These are phyloP conservation scores for Sugiyamaella lignohabitans DNA, from an alignment of 805 yeast species.

Conservation along the genomic window DNA sequence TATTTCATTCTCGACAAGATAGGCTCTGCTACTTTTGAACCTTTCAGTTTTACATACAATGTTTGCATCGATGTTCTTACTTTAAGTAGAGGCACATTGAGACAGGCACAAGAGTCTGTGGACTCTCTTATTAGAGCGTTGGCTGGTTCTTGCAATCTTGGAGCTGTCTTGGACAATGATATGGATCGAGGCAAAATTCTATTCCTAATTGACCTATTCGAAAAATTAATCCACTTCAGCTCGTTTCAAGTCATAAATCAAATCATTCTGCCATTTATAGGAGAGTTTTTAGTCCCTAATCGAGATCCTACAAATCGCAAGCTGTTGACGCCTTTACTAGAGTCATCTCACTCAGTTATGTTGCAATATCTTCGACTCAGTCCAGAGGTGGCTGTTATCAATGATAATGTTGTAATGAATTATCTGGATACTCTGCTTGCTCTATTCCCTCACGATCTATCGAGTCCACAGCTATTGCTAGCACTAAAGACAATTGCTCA, in stretches of 20 bases:
- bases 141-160: constrained; percentile 27
- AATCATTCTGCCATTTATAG: constrained; percentile 28
- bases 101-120: constrained; percentile 22
- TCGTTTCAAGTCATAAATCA: constrained; percentile 35
- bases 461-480: constrained; percentile 48
- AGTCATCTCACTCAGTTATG: constrained; percentile 60
- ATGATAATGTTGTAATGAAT: constrained; percentile 21
- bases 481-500: constrained; percentile 54
- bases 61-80: constrained; percentile 39
- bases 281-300: constrained; percentile 17
- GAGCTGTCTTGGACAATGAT: constrained; percentile 19
- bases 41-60: constrained; percentile 54
- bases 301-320: neutral
- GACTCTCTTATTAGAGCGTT: constrained; percentile 25
- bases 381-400: constrained; percentile 1
- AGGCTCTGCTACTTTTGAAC: constrained; percentile 28
- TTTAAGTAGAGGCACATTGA: too few relatives aligned
- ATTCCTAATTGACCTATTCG: constrained; percentile 31
- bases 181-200: constrained; percentile 27
- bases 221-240: constrained; percentile 29
- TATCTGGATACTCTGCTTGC: constrained; percentile 44
- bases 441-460: constrained; percentile 52
- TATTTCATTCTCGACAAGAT: constrained; percentile 25
- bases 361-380: constrained; percentile 31
- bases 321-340: constrained; percentile 37